phyloP scores from a whole-genome alignment of 192 early-diverging fungal species.

The Spinellus fusiger region DNA sequence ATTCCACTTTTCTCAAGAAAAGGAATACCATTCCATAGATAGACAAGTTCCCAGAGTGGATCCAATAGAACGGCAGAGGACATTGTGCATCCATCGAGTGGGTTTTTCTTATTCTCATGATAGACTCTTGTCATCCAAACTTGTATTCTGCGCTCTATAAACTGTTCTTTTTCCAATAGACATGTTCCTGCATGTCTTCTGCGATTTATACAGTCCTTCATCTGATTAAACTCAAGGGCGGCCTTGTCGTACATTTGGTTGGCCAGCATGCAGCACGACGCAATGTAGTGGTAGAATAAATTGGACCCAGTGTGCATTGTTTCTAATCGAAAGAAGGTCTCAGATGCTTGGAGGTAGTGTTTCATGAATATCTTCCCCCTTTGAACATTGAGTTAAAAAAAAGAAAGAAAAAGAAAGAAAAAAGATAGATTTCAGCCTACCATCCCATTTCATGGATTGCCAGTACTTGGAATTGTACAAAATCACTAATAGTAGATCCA shows the following conservation, averaged over 20 bases:
- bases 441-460: slow-evolving; percentile 35
- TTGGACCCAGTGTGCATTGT: slow-evolving; percentile 33
- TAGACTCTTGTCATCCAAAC: slow-evolving; percentile 3
- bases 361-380: slow-evolving; percentile 35
- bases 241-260: slow-evolving; percentile 34
- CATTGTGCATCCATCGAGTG: neutral
- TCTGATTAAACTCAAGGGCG: slow-evolving; percentile 30
- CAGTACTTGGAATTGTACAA: slow-evolving; percentile 21
- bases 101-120: neutral
- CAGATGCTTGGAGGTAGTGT: slow-evolving; percentile 35
- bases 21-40: slow-evolving; percentile 32
- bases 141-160: slow-evolving; percentile 24
- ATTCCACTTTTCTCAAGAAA: slow-evolving; percentile 9
- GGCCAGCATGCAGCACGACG: slow-evolving; percentile 33
- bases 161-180: slow-evolving; percentile 26
- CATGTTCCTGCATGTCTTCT: slow-evolving; percentile 6
- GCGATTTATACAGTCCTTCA: slow-evolving; percentile 11
- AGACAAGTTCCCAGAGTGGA: slow-evolving; percentile 34
- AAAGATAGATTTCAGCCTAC: slow-evolving; percentile 8
- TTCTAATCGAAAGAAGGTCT: slow-evolving; percentile 37
- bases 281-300: slow-evolving; percentile 36
- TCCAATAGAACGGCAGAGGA: slow-evolving; percentile 23
- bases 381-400: neutral
- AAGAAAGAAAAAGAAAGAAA: neutral
- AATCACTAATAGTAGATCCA: slow-evolving; percentile 20